Evolutionary conservation across 148 eudicot species (phyloP), one percentile per base, ranked within the genome.

Genomic region (Fagopyrum homotropicum): DNA sequence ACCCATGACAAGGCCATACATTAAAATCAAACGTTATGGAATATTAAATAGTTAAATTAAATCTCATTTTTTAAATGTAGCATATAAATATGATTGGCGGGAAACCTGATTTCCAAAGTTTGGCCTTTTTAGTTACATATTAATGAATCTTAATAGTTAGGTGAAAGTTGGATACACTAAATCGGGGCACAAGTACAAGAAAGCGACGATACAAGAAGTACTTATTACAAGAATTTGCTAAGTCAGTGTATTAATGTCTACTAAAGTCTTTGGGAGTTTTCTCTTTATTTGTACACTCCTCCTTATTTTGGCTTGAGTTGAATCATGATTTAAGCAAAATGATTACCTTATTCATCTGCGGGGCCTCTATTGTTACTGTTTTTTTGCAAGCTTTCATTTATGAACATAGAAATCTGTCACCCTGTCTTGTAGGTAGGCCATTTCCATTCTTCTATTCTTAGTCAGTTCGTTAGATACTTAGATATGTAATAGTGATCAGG

Each of bases 321-420:
- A 57, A 57, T 12, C 63, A 57, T 22, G 11, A 57, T 17, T 57
- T 7, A 19, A 17, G 29, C 3, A 78, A 55, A 45, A 11, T 12
- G 49, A 51, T 30, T 45, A 16, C 40, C 40, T 35, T 35, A 35
- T 35, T 35, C 40, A 16, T 10, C 30, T 66, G 71, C 43, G 71
- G 96, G 91, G 88, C 74, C 87, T 48, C 52, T 40, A 73, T 79
- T 10, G 70, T 66, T 16, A 88, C 85, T 79, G 80, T 85, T 88
- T 84, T 81, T 84, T 82, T 52, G 71, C 70, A 76, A 64, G 76
- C 81, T 85, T 22, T 91, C 85, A 77, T 72, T 76, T 75, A 73
- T 73, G 80, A 82, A 82, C 74, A 72, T 77, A 84, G 86, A 78
- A 79, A 52, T 43, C 6, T 14, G 47, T 43, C 71, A 5, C 59